phyloP scores from a whole-genome alignment of 208 protist species.

The Trypanosoma platydactyli region DNA sequence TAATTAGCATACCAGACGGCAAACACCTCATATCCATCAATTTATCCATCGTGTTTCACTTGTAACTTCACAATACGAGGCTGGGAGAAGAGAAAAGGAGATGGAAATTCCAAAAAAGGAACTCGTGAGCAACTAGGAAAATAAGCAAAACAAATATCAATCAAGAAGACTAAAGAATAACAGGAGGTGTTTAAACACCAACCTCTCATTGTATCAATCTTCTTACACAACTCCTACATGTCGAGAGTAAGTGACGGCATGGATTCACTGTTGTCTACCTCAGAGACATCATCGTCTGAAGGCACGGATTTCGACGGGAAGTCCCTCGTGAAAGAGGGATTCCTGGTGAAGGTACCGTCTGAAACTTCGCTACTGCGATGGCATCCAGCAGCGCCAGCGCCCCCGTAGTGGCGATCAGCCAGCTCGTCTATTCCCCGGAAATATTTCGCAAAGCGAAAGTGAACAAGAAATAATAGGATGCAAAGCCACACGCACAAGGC shows the following conservation, averaged over 20 bases:
- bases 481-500: slow-evolving; percentile 20
- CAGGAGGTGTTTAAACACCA: not conserved
- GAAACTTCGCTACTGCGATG: not conserved
- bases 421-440: slow-evolving; percentile 9
- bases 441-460: slow-evolving; percentile 25
- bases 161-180: not conserved
- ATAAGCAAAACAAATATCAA: not conserved
- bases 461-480: slow-evolving; percentile 16
- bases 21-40: no score
- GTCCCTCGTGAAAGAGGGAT: no score
- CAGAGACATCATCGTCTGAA: no score
- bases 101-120: no score
- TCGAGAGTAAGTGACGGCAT: no score
- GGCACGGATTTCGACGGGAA: no score
- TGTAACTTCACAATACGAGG: no score
- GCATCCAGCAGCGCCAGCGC: not conserved
- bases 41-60: no score
- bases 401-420: not conserved
- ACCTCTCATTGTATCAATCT: not conserved
- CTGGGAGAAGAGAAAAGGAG: no score
- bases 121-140: not conserved
- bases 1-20: no score
- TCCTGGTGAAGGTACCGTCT: no score
- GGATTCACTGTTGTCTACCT: no score
- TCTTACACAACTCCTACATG: not conserved